These are phyloP conservation scores for Fremontodendron californicum DNA, from an alignment of 345 rosid species.

Conservation along the genomic window DNA sequence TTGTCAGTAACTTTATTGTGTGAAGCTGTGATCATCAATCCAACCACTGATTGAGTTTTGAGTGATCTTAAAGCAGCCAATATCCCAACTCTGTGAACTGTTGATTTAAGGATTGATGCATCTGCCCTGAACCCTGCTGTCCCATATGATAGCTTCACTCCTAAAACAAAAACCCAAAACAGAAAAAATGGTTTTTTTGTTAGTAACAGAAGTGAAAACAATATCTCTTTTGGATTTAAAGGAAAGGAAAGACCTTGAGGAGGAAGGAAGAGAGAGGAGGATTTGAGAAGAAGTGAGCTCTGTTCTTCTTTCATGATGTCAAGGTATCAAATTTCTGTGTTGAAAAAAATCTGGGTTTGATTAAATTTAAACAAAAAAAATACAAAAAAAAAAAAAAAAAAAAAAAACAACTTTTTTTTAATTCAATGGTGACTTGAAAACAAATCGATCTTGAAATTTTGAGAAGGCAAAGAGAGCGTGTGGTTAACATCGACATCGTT, in stretches of 20 bases:
- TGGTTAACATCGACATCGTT: too few relatives aligned
- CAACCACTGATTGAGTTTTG: conserved; percentile 56
- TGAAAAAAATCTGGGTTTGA: neutral
- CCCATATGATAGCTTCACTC: conserved; percentile 73
- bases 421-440: neutral
- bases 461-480: neutral
- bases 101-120: conserved; percentile 65
- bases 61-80: conserved; percentile 80
- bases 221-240: neutral
- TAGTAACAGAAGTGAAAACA: neutral
- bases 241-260: conserved; percentile 39
- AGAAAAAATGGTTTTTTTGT: neutral
- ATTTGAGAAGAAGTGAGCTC: conserved; percentile 43
- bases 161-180: conserved; percentile 16
- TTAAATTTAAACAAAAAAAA: neutral
- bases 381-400: neutral
- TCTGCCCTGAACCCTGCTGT: conserved; percentile 87
- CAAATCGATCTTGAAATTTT: neutral
- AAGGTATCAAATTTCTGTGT: neutral
- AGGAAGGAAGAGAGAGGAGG: conserved; percentile 49
- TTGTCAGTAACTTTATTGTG: conserved; percentile 82
- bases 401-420: neutral
- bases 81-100: conserved; percentile 72
- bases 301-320: conserved; percentile 58
- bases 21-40: conserved; percentile 94